Evolutionary conservation across 331 rosid species (phyloP), one percentile per base, ranked within the genome.

Genomic region (Quercus lobata): DNA sequence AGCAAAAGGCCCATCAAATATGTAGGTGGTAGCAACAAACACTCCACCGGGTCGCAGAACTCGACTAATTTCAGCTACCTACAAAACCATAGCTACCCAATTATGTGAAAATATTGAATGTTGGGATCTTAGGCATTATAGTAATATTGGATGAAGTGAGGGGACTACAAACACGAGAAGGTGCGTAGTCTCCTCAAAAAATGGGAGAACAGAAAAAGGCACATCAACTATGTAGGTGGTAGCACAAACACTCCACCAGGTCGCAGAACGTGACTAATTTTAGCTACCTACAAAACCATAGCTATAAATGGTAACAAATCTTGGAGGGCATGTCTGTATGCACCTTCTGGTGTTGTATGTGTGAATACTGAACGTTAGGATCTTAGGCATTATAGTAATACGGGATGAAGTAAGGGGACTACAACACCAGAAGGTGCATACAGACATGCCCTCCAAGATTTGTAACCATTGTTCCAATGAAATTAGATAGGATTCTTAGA

Each of bases 41-140:
- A 95, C 96, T 61, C 99, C 97, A 76, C 99, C 97, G 4, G 97
- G 97, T 83, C 96, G 86, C 75, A 93, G 84, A 66, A 93, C 89
- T 69, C 97, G 92, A 81, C 97, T 91, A 83, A 91, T 90, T 84
- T 93, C 99, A 75, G 99, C 96, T 57, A 95, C 96, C 97, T 95
- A 82, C 66, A 85, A 85, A 65, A 80, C 32, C 69, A 72, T 55
- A 60, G 61, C 24, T 65, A 3, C 58, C n/a, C 56, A 73, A 75
- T 72, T 62, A 69, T 58, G 18, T 62, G 72, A 17, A 35, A 30
- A 8, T 35, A 68, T 9, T 4, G 8, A 19, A 35, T 30, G 9
- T 17, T 15, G 71, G 46, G 71, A 16, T 17, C 22, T 30, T 35
- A 30, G 46, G 46, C 22, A 32, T 30, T 65, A 17, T 6, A 30